phyloP scores from a whole-genome alignment of 495 filamentous ascomycete genomes.

The Lasiosphaeris hirsuta region DNA sequence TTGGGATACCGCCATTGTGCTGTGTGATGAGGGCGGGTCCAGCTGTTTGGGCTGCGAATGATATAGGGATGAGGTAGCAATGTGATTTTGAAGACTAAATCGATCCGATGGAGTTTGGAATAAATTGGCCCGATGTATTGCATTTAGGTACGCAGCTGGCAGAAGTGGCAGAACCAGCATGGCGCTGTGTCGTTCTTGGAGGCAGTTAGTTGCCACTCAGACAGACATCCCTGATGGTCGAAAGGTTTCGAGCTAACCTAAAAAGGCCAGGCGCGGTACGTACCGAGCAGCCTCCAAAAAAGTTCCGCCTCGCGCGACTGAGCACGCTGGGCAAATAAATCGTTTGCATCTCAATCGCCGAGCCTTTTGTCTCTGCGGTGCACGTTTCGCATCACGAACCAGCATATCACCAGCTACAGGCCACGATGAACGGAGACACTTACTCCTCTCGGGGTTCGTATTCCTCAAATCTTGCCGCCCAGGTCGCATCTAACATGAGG shows the following conservation, averaged over 20 bases:
- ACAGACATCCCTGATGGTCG: too few species aligned
- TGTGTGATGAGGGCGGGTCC: background rate
- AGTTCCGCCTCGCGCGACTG: slow-evolving; percentile 38
- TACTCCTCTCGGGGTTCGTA: slow-evolving; percentile 75
- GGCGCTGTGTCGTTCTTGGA: too few species aligned
- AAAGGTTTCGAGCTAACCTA: slow-evolving; percentile 17
- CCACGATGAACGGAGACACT: slow-evolving; percentile 82
- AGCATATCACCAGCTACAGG: slow-evolving; percentile 8
- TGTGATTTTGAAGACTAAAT: too few species aligned
- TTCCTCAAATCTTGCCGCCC: slow-evolving; percentile 11
- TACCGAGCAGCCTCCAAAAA: slow-evolving; percentile 18
- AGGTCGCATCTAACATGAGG: slow-evolving; percentile 27
- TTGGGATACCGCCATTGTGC: slow-evolving; percentile 22
- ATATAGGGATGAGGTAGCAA: too few species aligned
- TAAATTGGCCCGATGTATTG: too few species aligned
- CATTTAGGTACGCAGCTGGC: too few species aligned
- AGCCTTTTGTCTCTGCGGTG: slow-evolving; percentile 5
- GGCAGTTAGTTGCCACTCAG: too few species aligned
- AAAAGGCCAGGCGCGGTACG: slow-evolving; percentile 9
- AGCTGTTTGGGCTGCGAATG: too few species aligned
- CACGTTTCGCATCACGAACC: slow-evolving; percentile 12
- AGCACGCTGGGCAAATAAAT: slow-evolving; percentile 8
- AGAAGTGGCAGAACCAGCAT: too few species aligned
- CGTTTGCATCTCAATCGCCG: slow-evolving; percentile 2
- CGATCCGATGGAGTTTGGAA: too few species aligned